phyloP scores from a whole-genome alignment of 1,284 basidiomycete species.

The Pholiota adiposa region DNA sequence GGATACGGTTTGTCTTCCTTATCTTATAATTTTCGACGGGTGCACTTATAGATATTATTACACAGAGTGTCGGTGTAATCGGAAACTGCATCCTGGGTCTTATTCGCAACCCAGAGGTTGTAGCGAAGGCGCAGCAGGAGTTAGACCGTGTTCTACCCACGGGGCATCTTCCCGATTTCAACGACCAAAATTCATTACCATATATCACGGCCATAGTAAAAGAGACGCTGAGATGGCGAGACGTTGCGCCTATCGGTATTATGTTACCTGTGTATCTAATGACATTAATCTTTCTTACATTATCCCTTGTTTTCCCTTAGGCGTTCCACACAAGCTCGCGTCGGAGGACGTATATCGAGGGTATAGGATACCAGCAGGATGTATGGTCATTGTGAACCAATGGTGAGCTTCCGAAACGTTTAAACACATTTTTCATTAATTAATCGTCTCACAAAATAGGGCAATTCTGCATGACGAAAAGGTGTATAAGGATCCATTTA shows the following conservation, averaged over 20 bases:
- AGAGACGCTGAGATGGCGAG: conserved; percentile 44
- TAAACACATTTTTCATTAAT: neutral
- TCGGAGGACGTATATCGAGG: neutral
- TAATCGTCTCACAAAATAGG: conserved; percentile 28
- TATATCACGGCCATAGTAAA: conserved; percentile 43
- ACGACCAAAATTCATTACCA: conserved; percentile 38
- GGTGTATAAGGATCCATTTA: conserved; percentile 40
- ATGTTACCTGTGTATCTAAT: too few relatives aligned
- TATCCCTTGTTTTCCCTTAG: neutral
- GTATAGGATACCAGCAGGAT: neutral
- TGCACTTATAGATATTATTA: neutral
- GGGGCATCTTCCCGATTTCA: conserved; percentile 41
- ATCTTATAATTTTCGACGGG: neutral
- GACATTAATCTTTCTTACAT: neutral
- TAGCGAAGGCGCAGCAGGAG: conserved; percentile 42
- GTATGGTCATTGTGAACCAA: neutral
- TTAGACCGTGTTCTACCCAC: conserved; percentile 41
- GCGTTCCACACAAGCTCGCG: neutral
- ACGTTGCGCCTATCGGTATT: conserved; percentile 31
- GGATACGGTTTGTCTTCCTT: neutral
- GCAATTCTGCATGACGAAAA: conserved; percentile 44
- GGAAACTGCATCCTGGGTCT: conserved; percentile 31
- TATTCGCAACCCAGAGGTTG: conserved; percentile 37
- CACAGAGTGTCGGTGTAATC: conserved; percentile 31
- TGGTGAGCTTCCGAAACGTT: neutral